Conservation (phyloP, 352 stramenopile species). For the Elongisporangium anandrum region DNA sequence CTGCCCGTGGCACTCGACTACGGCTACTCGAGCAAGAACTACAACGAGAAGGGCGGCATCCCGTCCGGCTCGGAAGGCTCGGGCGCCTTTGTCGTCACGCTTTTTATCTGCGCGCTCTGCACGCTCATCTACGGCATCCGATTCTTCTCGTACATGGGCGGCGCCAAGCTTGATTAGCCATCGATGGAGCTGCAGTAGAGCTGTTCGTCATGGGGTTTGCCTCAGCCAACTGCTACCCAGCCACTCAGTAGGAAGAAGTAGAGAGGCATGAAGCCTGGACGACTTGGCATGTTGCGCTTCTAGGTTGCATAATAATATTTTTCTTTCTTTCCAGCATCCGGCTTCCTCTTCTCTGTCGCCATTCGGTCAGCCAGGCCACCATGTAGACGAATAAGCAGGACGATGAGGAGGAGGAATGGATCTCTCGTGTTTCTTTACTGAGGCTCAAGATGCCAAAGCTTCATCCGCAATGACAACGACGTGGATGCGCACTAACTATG, state of each 20-base stretch:
- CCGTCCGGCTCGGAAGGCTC: constrained; percentile 72
- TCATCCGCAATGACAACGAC: not conserved
- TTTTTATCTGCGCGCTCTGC: constrained; percentile 73
- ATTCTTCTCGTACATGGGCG: constrained; percentile 51
- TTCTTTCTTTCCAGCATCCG: not conserved
- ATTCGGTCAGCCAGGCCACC: not conserved
- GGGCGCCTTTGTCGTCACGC: constrained; percentile 75
- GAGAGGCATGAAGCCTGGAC: no score
- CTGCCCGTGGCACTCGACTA: constrained; percentile 75
- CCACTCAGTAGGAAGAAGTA: no score
- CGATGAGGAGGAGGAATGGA: not conserved
- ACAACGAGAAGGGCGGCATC: constrained; percentile 71
- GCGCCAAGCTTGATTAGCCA: constrained; percentile 15
- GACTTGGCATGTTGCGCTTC: not conserved
- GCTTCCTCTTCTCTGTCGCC: not conserved
- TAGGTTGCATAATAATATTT: not conserved
- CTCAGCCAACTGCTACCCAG: no score
- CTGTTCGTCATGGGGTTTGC: no score
- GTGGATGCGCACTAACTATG: not conserved
- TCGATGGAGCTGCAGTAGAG: not conserved
- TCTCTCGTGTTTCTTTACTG: not conserved
- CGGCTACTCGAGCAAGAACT: constrained; percentile 74
- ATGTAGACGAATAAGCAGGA: not conserved
- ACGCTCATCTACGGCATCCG: constrained; percentile 58
- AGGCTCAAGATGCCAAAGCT: not conserved